Evolutionary conservation across 306 rosid genomes (phyloP), one percentile per base, ranked within the genome.

Genomic region (Quercus agrifolia): DNA sequence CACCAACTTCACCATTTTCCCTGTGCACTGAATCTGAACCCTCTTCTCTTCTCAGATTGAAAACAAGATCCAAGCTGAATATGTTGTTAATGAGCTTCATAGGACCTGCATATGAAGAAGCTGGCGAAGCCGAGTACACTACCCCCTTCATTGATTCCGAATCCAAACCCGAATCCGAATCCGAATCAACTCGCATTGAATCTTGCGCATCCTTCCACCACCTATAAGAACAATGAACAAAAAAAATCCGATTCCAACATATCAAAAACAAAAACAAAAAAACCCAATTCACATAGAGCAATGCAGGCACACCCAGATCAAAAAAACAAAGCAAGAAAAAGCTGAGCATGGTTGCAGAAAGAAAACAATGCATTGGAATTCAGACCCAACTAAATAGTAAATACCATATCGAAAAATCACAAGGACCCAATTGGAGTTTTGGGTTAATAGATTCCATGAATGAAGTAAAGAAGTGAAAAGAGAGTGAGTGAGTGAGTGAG

Each of bases 171-270:
- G 79, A 83, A 86, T 84, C 97, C 30, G 51, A 7, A 7, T 77
- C 91, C 19, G 83, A 41, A 41, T 41, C 46, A 41, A 8, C 46
- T 8, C 46, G 76, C 76, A 90, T 83, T 75, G 96, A 85, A 86
- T 90, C 94, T 70, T 88, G 90, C 52, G 99, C 92, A 71, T 91
- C 93, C 88, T 90, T 95, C 99, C 99, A 95, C 99, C 99, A 95
- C 88, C 99, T 93, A 90, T 2, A 49, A 49, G 17, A 11, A 41
- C 46, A 41, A 41, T 0, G 46, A 49, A 12, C 14, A 12, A 2
- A 11, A 85, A 85, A n/a, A 21, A 79, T 35, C 38, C 75, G 76
- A 82, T 80, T 71, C 84, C 9, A 35, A 35, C 41, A 35, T 35
- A 35, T 6, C 35, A 33, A 30, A 33, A 9, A 44, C 23, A 44